Evolutionary conservation across 2,329 filamentous ascomycete genomes (phyloP).

Genomic region (Colletotrichum sp.): DNA sequence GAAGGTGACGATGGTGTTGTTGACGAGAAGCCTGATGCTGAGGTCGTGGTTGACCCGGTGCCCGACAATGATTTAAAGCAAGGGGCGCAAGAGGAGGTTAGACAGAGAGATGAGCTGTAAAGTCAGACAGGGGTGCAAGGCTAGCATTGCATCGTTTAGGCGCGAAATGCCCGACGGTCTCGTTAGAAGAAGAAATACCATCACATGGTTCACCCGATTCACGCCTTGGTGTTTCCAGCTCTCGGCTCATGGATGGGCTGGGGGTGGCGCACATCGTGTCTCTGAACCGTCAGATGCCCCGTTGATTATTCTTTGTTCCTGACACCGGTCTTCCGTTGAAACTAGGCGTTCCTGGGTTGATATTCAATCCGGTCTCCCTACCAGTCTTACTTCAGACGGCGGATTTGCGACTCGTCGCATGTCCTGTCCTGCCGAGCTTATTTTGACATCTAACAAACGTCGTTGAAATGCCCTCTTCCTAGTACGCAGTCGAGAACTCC

Average conservation of each 20-base stretch:
- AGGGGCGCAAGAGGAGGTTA: constrained; percentile 15
- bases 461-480: not conserved
- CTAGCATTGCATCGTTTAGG: not conserved
- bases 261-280: not conserved
- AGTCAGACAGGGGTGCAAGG: not conserved
- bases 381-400: not conserved
- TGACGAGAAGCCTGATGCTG: constrained; percentile 28
- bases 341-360: not conserved
- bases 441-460: not conserved
- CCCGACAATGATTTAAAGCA: constrained; percentile 27
- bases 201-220: not conserved
- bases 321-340: not conserved
- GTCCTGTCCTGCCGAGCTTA: not conserved
- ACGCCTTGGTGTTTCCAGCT: not conserved
- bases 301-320: not conserved
- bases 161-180: not conserved
- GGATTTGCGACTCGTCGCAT: not conserved
- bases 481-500: not conserved
- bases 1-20: not conserved
- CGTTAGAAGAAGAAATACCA: constrained; percentile 4
- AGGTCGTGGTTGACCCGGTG: not conserved
- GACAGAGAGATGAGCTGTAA: constrained; percentile 16
- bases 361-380: not conserved
- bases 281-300: not conserved
- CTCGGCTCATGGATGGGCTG: not conserved